Evolutionary conservation across 2,329 filamentous ascomycete genomes (phyloP), one percentile per base, ranked within the genome.

Genomic region (Didymosphaeria variabile): DNA sequence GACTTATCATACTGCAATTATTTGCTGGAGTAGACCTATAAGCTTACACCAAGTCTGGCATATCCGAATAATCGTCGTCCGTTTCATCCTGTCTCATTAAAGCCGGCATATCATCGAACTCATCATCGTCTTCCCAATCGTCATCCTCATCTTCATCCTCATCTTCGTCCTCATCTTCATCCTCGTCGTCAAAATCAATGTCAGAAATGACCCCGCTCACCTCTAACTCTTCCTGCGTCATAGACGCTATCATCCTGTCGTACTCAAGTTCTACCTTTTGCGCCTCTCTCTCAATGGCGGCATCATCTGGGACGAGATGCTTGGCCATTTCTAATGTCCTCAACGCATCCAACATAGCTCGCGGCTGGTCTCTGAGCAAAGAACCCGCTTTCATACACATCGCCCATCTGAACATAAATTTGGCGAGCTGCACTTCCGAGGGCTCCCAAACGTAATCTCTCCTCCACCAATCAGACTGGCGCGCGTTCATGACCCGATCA

Each of bases 371-470:
- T 13, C 40, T 52, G 12, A 52, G 34, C 50, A 13, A 8, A 12
- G 50, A 6, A n/a, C 40, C 34, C 5, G 50, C 50, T 13, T 52
- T 52, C 19, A 38, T 23, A 8, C 50, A 52, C 50, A 52, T 52
- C 9, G 50, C 50, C 19, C 40, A 34, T 40, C 50, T 23, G 50
- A 52, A 52, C 19, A 52, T 8, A 9, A 52, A 13, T 26, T 52
- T 52, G 50, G 50, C 50, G 15, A 52, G n/a, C 34, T 52, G 50
- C 19, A 21, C 50, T 15, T 40, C 34, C 4, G 50, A 52, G 0
- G 34, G 19, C 10, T 52, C 19, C 50, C 50, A 52, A 12, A 13
- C 34, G 21, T 52, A 40, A 9, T 29, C 50, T 5, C 29, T 4
- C 50, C 17, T 40, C 50, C 50, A 52, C 34, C 5, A 40, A 19